Base-by-base conservation (phyloP, 306 rosid species). In the Clitoria ternatea region DNA sequence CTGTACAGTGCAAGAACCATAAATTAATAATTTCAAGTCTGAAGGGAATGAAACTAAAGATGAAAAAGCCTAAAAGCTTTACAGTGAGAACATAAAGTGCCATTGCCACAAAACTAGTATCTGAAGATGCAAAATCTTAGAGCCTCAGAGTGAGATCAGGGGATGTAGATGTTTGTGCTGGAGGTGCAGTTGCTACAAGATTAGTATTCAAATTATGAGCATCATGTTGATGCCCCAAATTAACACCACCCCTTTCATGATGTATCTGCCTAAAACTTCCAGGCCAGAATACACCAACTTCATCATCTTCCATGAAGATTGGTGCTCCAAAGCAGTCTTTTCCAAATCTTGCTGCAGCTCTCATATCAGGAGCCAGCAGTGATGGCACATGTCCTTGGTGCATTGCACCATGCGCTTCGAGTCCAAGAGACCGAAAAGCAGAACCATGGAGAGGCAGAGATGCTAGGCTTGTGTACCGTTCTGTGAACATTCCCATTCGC, bases 141-240 rank as follows among this genome's bases (percentile, higher is more conserved):
- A 92, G 98, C 84, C 78, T 92, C 50, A 92, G 75, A 74, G 88
- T 89, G 50, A 92, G 96, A 86, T 92, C 96, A 49, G 96, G 96
- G 20, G 87, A 62, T 47, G 89, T 18, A 61, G 78, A 76, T 56
- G 85, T 32, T 19, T 7, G 87, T 1, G 80, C 77, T 10, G 88
- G 75, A 15, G 80, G 79, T 23, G 70, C 37, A 26, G 71, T 30
- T 62, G 61, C 45, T 30, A 61, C 75, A 22, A 66, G 36, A 69
- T 68, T 82, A 62, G 77, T 27, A 19, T 59, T 78, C 24, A 86
- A 30, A 74, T 6, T 63, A 42, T 77, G 85, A 30, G 59, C 70
- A 42, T 40, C 37, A 24, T 42, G 55, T 50, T 73, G 82, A 60
- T 55, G 24, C 23, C 57, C 72, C 47, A 69, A n/a, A 44, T 48